A percentile compares a stretch with the other conserved stretches of the same genome.
These are phyloP conservation scores for Skeletonema menzelii DNA, from an alignment of 108 stramenopile species.

Conservation along the genomic window DNA sequence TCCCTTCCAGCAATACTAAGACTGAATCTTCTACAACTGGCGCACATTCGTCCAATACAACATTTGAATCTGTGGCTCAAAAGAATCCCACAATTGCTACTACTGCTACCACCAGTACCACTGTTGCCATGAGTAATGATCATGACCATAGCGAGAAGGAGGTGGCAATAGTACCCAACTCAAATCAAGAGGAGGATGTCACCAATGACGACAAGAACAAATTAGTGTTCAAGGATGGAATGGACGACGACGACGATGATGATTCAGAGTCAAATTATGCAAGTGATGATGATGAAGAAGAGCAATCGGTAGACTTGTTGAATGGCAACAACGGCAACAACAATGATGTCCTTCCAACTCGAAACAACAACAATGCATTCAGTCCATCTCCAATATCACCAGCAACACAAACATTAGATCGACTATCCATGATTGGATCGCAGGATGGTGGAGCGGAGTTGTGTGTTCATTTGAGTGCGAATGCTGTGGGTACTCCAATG, in stretches of 20 bases:
- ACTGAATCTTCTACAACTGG: too few relatives aligned
- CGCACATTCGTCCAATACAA: too few relatives aligned
- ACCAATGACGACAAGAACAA: background rate
- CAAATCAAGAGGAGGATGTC: background rate
- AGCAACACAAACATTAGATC: constrained; percentile 37
- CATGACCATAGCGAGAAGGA: background rate
- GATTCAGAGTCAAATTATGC: constrained; percentile 2
- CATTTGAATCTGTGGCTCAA: too few relatives aligned
- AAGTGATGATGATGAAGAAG: background rate
- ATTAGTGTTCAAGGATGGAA: constrained; percentile 3
- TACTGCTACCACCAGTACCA: background rate
- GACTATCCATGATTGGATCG: constrained; percentile 27
- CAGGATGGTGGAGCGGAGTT: constrained; percentile 34
- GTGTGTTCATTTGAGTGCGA: constrained; percentile 15
- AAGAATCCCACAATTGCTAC: background rate
- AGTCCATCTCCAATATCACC: constrained; percentile 14
- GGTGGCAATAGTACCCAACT: background rate
- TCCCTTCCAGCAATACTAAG: too few relatives aligned
- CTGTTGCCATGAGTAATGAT: background rate
- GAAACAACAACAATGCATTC: background rate
- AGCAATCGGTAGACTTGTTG: background rate
- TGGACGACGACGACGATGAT: constrained; percentile 19
- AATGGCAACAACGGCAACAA: background rate
- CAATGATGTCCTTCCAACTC: background rate
- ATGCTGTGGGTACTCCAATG: background rate